Evolutionary conservation across 2,329 filamentous ascomycete species (phyloP), one percentile per base, ranked within the genome.

Genomic region (Aspergillus sp.): DNA sequence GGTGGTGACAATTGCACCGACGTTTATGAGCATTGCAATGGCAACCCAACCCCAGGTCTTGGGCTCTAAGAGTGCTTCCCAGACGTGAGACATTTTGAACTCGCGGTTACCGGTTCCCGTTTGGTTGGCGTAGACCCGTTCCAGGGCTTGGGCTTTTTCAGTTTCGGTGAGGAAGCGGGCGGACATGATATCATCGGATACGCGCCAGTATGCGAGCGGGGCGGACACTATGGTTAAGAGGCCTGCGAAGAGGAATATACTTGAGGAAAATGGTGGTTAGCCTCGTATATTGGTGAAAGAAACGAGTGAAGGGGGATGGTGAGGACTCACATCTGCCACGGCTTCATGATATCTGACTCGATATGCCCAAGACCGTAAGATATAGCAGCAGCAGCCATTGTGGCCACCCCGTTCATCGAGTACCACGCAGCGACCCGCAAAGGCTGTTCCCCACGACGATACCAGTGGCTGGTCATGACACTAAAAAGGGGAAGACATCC

Each of bases 391-490:
- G 85, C 86, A 13, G 86, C 72, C 46, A 89, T 85, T 6, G 82
- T 87, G 0, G 84, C 84, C 0, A 82, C 61, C 0, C 86, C 86
- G 55, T 86, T 89, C 0, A 85, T 88, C 4, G 84, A 80, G 66
- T 90, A 90, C 88, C 88, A 91, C n/a, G 83, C 82, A 0, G 86
- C 86, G 3, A 89, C 82, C 0, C 88, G 81, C 28, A 88, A 72
- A 0, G 87, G 86, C 72, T 90, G 88, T 68, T 91, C 87, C 4
- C 80, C 80, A 57, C 78, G 76, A 13, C 79, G 75, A 64, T 82
- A 82, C 80, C 80, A 81, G 41, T 80, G 76, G 43, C 76, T 77
- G 1, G 79, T 82, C 53, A 81, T 81, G 25, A 81, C 71, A 49
- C 74, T 74, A 54, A 81, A 82, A 2, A 81, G 69, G 0, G 79